Evolutionary conservation across 306 rosid genomes (phyloP), one percentile per base, ranked within the genome.

Genomic region (Pterocarpus santalinus): DNA sequence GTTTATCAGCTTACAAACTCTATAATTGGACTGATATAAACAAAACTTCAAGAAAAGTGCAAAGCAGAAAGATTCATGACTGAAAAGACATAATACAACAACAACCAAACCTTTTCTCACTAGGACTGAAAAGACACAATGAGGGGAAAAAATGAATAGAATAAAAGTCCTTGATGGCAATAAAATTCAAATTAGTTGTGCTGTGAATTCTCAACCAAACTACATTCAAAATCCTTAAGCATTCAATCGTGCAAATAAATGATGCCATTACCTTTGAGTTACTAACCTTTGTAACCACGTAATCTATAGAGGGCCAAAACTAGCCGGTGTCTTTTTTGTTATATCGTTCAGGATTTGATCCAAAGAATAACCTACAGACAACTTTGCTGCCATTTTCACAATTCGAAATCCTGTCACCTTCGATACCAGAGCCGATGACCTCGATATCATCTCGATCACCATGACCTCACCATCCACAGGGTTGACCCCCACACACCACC

Each of bases 341-440:
- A 96, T 92, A 86, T 96, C 99, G 80, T 96, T 96, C 0, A 94
- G 98, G 49, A 93, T 93, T 84, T 89, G 97, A 86, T 93, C 98
- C 94, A 96, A 80, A 0, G 98, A 75, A 89, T 96, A 96, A 10
- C 99, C 99, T 16, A 96, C 90, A 0, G 99, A 94, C 69, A 96
- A 85, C 79, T 91, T 96, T 0, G 98, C 98, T 0, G 99, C 98
- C 99, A 96, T 92, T 73, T 96, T 96, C 0, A 98, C 99, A 12
- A 96, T 96, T 0, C 98, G 99, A 79, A 96, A 96, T 1, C 99
- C 99, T 0, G 99, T 96, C 6, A 98, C 99, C 89, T 94, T 96
- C 2, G 97, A 93, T 0, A 98, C 99, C 81, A 85, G 76, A 38
- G 99, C 99, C 0, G 99, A 96, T 4, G 98, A 96, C 84, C 99